Conservation (phyloP, 768 basidiomycete genomes). For the Lactarius deliciosus region DNA sequence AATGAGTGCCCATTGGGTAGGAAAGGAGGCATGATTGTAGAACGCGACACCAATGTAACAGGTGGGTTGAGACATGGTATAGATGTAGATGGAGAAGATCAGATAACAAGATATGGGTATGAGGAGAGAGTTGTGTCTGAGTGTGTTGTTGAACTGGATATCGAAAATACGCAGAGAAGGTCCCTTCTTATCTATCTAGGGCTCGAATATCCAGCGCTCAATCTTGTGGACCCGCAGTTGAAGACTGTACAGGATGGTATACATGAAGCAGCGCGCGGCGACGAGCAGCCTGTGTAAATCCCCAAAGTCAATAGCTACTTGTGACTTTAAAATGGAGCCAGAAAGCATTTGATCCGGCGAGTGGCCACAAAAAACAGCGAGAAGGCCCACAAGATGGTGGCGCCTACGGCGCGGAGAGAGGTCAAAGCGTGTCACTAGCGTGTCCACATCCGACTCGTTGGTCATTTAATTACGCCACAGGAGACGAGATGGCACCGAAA, state of each 20-base stretch:
- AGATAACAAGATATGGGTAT: not conserved
- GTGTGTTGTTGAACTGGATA: not conserved
- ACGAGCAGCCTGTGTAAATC: not conserved
- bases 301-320: not conserved
- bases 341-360: not conserved
- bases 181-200: not conserved
- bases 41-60: conserved; percentile 10
- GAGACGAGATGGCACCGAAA: too few species aligned
- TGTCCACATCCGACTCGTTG: too few species aligned
- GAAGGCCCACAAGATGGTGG: not conserved
- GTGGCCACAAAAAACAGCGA: not conserved
- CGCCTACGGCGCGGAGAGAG: not conserved
- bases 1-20: conserved; percentile 11
- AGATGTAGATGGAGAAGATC: not conserved
- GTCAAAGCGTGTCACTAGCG: not conserved
- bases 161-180: not conserved
- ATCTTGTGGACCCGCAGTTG: not conserved
- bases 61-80: not conserved
- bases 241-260: not conserved
- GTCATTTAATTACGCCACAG: too few species aligned
- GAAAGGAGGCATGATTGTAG: not conserved
- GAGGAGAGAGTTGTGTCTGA: not conserved
- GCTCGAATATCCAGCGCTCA: not conserved
- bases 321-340: not conserved
- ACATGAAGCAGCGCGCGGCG: not conserved